These are phyloP conservation scores for Nicotiana tomentosiformis DNA, from an alignment of 257 asterid species.

Conservation along the genomic window DNA sequence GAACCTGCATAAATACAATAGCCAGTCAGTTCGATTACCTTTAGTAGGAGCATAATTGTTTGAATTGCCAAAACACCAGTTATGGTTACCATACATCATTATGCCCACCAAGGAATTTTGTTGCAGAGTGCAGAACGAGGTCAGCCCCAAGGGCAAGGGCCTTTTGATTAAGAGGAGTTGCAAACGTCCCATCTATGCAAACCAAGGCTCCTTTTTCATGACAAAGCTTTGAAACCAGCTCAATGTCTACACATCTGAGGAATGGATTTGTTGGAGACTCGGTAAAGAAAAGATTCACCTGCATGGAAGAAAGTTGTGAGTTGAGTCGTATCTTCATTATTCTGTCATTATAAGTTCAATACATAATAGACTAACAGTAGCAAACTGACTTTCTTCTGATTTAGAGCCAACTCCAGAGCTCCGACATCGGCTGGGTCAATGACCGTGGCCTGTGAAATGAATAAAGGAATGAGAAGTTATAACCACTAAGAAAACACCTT, in stretches of 20 bases:
- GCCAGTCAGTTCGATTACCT: not conserved
- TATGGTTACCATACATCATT: slow-evolving; percentile 52
- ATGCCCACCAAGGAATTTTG: slow-evolving; percentile 86
- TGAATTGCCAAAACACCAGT: not conserved
- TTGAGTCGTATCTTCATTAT: not conserved
- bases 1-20: slow-evolving; percentile 43
- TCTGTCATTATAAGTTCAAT: not conserved
- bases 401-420: slow-evolving; percentile 69
- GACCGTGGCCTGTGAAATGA: slow-evolving; percentile 64
- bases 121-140: slow-evolving; percentile 80
- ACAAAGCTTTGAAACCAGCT: slow-evolving; percentile 81
- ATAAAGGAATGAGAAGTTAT: not conserved
- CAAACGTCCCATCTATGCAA: slow-evolving; percentile 85
- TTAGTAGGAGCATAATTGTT: not conserved
- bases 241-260: slow-evolving; percentile 89
- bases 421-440: slow-evolving; percentile 90
- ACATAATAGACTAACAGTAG: not conserved
- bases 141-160: slow-evolving; percentile 93
- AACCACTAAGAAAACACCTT: not conserved
- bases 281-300: slow-evolving; percentile 82
- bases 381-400: slow-evolving; percentile 54
- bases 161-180: slow-evolving; percentile 93
- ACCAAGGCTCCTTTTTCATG: slow-evolving; percentile 82
- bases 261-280: slow-evolving; percentile 97
- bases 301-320: slow-evolving; percentile 22